phyloP scores from a whole-genome alignment of 73 alveolate species.

The Vitrella brassicaformis region DNA sequence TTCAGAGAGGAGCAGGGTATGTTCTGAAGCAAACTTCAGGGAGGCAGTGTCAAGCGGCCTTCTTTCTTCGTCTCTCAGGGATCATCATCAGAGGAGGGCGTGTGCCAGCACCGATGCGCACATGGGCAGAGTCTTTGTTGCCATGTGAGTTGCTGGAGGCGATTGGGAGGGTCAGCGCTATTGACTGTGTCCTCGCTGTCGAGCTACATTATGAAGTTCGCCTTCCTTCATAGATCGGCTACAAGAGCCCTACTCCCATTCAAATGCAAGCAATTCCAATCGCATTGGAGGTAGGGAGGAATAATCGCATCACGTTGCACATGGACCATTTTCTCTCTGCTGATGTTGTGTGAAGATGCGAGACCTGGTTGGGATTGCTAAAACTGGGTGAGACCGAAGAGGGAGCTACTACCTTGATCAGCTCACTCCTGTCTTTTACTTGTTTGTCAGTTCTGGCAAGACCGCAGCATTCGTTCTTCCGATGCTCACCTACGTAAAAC shows the following conservation, averaged over 20 bases:
- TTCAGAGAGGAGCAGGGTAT: too few species aligned
- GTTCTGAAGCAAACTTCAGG: too few species aligned
- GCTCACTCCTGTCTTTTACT: not conserved
- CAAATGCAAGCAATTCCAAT: slow-evolving; percentile 84
- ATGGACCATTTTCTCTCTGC: too few species aligned
- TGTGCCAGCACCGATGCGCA: slow-evolving; percentile 49
- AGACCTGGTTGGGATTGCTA: slow-evolving; percentile 69
- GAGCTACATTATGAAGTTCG: not conserved
- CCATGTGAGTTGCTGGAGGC: slow-evolving; percentile 42
- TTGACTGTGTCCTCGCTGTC: not conserved
- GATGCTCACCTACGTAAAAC: slow-evolving; percentile 46
- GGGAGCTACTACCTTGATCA: not conserved
- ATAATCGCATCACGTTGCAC: too few species aligned
- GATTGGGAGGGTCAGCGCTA: not conserved
- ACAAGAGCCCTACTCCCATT: slow-evolving; percentile 69
- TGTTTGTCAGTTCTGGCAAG: slow-evolving; percentile 36
- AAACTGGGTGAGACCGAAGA: slow-evolving; percentile 71
- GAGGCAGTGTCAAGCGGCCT: too few species aligned
- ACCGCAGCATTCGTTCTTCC: slow-evolving; percentile 62
- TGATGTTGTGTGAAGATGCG: too few species aligned
- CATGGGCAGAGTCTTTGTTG: slow-evolving; percentile 48
- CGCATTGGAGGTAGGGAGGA: slow-evolving; percentile 52
- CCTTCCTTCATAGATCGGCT: slow-evolving; percentile 2
- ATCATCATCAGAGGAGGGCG: too few species aligned
- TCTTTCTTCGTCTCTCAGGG: too few species aligned